A percentile compares a stretch with the other conserved stretches of the same genome.
Conservation (phyloP, 2,329 filamentous ascomycete species). For the Alternaria longipes region DNA sequence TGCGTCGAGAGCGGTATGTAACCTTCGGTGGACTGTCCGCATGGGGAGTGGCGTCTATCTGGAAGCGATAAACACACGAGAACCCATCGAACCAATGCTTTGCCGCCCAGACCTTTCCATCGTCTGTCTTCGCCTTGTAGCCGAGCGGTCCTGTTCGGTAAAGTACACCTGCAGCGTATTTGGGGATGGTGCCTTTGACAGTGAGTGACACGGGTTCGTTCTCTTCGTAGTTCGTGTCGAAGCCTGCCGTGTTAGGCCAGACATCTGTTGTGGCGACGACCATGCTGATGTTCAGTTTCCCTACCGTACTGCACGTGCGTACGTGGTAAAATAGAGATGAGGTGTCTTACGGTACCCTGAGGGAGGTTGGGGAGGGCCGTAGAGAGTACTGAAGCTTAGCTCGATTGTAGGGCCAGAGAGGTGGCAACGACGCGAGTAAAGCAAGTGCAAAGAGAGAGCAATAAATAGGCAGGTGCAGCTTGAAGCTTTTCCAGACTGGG, state of each 20-base stretch:
- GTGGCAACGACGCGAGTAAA: constrained; percentile 2
- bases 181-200: constrained; percentile 73
- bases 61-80: constrained; percentile 75
- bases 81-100: constrained; percentile 87
- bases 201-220: constrained; percentile 69
- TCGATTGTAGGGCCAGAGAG: not conserved
- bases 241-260: constrained; percentile 54
- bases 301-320: not conserved
- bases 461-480: not conserved
- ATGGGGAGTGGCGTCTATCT: constrained; percentile 62
- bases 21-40: constrained; percentile 57
- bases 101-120: constrained; percentile 66
- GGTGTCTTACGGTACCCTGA: not conserved
- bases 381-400: not conserved
- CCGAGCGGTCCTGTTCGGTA: constrained; percentile 74
- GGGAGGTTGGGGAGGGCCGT: not conserved
- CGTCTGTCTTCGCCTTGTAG: constrained; percentile 67
- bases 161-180: constrained; percentile 74
- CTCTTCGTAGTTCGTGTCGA: constrained; percentile 73
- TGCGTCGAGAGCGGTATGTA: constrained; percentile 75
- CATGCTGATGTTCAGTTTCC: not conserved
- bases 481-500: not conserved
- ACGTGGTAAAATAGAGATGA: not conserved
- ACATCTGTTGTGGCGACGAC: constrained; percentile 26
- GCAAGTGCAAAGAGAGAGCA: not conserved